phyloP scores from a whole-genome alignment of 345 rosid genomes.

The Murraya koenigii region DNA sequence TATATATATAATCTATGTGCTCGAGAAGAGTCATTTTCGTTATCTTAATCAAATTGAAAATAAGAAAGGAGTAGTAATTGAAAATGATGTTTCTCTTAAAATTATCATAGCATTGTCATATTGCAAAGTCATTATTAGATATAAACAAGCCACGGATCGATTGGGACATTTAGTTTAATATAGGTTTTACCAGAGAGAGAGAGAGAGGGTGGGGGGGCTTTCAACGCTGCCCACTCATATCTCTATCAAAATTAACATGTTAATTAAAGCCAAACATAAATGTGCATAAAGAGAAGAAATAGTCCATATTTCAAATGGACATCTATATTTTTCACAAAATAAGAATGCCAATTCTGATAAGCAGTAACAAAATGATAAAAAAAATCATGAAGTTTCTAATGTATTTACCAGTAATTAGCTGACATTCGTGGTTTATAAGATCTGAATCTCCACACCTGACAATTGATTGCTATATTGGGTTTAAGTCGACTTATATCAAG shows the following conservation, averaged over 20 bases:
- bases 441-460: too few species aligned
- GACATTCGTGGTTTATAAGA: too few species aligned
- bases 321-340: too few species aligned
- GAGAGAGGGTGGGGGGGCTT: background rate
- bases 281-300: background rate
- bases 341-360: too few species aligned
- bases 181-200: background rate
- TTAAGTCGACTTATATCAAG: too few species aligned
- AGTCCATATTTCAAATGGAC: too few species aligned
- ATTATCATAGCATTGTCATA: background rate
- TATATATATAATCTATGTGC: background rate
- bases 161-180: background rate
- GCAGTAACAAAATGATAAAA: too few species aligned
- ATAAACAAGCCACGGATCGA: background rate
- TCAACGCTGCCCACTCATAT: background rate
- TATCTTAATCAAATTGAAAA: background rate
- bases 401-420: too few species aligned
- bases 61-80: background rate
- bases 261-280: background rate
- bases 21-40: background rate
- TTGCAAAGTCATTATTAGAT: background rate
- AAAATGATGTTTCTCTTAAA: constrained; percentile 9
- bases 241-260: background rate
- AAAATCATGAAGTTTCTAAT: too few species aligned
- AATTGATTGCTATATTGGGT: too few species aligned